phyloP scores from a whole-genome alignment of 192 early-diverging fungal genomes.

The Globomyces pollinis-pini region DNA sequence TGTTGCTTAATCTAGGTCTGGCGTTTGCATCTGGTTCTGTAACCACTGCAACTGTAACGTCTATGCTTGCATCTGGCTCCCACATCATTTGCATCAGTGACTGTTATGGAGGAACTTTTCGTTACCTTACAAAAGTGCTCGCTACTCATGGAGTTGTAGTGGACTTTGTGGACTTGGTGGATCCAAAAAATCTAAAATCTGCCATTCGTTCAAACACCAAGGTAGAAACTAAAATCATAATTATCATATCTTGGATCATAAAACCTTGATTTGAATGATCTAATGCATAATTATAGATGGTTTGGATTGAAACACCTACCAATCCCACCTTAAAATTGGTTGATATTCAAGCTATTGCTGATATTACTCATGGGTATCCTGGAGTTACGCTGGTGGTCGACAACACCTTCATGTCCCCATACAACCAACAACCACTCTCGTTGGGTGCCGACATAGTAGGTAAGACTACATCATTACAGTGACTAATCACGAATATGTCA shows the following conservation, averaged over 20 bases:
- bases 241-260: not conserved
- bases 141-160: constrained; percentile 66
- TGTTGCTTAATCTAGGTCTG: too few species aligned
- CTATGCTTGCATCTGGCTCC: constrained; percentile 70
- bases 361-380: constrained; percentile 68
- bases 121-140: constrained; percentile 46
- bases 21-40: constrained; percentile 40
- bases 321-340: constrained; percentile 93
- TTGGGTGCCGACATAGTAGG: constrained; percentile 97
- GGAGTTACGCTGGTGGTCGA: constrained; percentile 80
- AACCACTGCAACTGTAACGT: constrained; percentile 81
- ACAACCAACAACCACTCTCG: constrained; percentile 79
- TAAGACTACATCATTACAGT: too few species aligned
- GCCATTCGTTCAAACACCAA: constrained; percentile 74
- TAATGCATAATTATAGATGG: constrained; percentile 28
- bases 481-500: too few species aligned
- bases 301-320: constrained; percentile 90
- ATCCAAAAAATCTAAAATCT: constrained; percentile 52
- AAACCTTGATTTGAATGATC: not conserved
- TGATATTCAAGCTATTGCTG: constrained; percentile 77
- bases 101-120: constrained; percentile 78
- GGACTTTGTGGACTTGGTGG: constrained; percentile 81
- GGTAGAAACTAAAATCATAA: constrained; percentile 31
- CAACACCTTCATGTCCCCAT: constrained; percentile 98
- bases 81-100: constrained; percentile 90